These are phyloP conservation scores for Hypoxylon lenormandii DNA, from an alignment of 495 filamentous ascomycete species.

Conservation along the genomic window DNA sequence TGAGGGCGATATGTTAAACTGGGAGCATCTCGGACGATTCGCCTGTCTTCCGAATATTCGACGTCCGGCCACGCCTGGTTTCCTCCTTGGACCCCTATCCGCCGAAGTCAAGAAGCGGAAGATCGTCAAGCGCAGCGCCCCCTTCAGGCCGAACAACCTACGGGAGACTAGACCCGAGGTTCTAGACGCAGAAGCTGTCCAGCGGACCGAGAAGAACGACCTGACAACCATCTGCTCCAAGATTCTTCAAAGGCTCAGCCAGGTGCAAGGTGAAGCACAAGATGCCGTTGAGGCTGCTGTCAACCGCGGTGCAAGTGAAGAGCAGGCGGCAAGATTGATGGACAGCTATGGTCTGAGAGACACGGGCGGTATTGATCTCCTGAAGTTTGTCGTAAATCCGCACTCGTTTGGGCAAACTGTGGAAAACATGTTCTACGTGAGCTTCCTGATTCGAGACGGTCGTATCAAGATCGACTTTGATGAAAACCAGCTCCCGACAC, in stretches of 20 bases:
- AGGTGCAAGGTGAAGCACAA: slow-evolving; percentile 57
- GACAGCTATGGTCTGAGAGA: slow-evolving; percentile 67
- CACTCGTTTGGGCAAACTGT: slow-evolving; percentile 91
- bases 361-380: slow-evolving; percentile 76
- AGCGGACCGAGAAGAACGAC: slow-evolving; percentile 77
- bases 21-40: slow-evolving; percentile 82
- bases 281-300: slow-evolving; percentile 56
- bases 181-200: slow-evolving; percentile 75
- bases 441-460: slow-evolving; percentile 92
- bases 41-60: slow-evolving; percentile 78
- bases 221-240: slow-evolving; percentile 75
- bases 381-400: slow-evolving; percentile 89
- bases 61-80: slow-evolving; percentile 81
- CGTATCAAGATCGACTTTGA: slow-evolving; percentile 74
- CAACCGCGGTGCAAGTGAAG: slow-evolving; percentile 41
- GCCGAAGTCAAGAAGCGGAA: slow-evolving; percentile 84
- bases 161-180: slow-evolving; percentile 78
- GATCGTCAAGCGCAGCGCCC: slow-evolving; percentile 71
- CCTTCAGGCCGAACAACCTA: slow-evolving; percentile 72
- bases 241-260: slow-evolving; percentile 65
- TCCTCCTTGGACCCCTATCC: slow-evolving; percentile 88
- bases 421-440: slow-evolving; percentile 96
- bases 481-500: slow-evolving; percentile 72
- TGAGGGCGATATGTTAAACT: slow-evolving; percentile 84
- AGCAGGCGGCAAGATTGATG: slow-evolving; percentile 58